A percentile compares a stretch with the other conserved stretches of the same genome.
Evolutionary conservation across 176 grass and related monocot species (phyloP).

Genomic region (Bromus sterilis): DNA sequence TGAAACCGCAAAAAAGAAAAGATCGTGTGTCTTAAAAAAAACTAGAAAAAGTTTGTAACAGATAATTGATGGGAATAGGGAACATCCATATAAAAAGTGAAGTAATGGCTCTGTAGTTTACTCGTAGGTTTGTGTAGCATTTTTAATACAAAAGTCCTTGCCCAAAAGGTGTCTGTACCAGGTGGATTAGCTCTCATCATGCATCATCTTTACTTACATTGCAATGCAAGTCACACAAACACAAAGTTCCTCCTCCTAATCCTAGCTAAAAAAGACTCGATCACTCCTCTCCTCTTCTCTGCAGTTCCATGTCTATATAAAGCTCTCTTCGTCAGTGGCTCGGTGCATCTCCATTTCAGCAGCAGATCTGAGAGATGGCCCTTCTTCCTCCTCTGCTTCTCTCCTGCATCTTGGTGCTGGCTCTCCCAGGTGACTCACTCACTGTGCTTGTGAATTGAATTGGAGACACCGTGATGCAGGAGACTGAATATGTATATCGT

Average conservation of each 20-base stretch:
- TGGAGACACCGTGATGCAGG: not conserved
- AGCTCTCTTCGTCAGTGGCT: too few species aligned
- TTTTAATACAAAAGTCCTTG: too few species aligned
- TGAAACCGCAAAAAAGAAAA: too few species aligned
- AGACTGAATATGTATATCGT: not conserved
- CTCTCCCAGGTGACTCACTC: not conserved
- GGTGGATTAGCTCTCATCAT: constrained; percentile 7
- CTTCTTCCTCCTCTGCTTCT: not conserved
- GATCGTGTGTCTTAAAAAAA: too few species aligned
- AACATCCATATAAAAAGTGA: not conserved
- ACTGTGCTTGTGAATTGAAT: not conserved
- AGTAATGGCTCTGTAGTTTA: too few species aligned
- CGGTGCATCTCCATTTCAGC: not conserved
- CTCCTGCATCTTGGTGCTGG: not conserved
- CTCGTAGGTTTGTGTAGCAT: too few species aligned
- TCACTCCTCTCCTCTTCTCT: not conserved
- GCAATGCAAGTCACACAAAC: constrained; percentile 36
- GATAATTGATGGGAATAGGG: not conserved
- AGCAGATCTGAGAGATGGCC: constrained; percentile 3
- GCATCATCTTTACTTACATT: constrained; percentile 29
- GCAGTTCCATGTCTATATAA: not conserved
- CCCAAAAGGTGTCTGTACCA: not conserved
- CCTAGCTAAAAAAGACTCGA: not conserved
- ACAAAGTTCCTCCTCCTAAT: not conserved
- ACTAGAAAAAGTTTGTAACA: too few species aligned